Evolutionary conservation across 768 basidiomycete genomes (phyloP).

Genomic region (Sarcodon aspratus): DNA sequence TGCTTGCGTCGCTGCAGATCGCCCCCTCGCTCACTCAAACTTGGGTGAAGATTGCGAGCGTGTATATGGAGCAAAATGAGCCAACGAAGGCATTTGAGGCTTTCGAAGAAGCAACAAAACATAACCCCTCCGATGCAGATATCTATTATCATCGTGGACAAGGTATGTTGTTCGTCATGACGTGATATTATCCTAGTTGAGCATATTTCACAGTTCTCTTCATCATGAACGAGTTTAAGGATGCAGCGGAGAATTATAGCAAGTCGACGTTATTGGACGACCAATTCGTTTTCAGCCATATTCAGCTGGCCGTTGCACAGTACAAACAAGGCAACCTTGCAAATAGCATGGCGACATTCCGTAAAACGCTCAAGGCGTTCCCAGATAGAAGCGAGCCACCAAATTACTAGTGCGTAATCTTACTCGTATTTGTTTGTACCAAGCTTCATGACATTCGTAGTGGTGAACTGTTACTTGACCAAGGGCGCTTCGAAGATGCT

Average conservation of each 20-base stretch:
- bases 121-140: constrained; percentile 81
- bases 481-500: constrained; percentile 77
- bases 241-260: constrained; percentile 85
- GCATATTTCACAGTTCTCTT: constrained; percentile 56
- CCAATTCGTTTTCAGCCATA: constrained; percentile 90
- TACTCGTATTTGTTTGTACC: not conserved
- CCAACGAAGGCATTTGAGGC: constrained; percentile 75
- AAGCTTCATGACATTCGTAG: constrained; percentile 26
- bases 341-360: constrained; percentile 85
- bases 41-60: constrained; percentile 92
- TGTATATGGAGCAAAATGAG: constrained; percentile 92
- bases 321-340: constrained; percentile 79
- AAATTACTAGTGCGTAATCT: constrained; percentile 77
- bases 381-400: constrained; percentile 79
- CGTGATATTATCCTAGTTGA: not conserved
- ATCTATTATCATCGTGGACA: constrained; percentile 99
- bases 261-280: constrained; percentile 84
- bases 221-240: constrained; percentile 81
- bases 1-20: constrained; percentile 65
- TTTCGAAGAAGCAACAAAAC: constrained; percentile 81
- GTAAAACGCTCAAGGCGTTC: constrained; percentile 76
- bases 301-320: constrained; percentile 93
- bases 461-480: constrained; percentile 90
- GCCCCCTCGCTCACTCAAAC: constrained; percentile 69
- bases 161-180: constrained; percentile 32